Percentiles rank a stretch among this genome's conserved stretches.
Evolutionary conservation across 306 rosid genomes (phyloP).

Genomic region (Hylodesmum podocarpum): DNA sequence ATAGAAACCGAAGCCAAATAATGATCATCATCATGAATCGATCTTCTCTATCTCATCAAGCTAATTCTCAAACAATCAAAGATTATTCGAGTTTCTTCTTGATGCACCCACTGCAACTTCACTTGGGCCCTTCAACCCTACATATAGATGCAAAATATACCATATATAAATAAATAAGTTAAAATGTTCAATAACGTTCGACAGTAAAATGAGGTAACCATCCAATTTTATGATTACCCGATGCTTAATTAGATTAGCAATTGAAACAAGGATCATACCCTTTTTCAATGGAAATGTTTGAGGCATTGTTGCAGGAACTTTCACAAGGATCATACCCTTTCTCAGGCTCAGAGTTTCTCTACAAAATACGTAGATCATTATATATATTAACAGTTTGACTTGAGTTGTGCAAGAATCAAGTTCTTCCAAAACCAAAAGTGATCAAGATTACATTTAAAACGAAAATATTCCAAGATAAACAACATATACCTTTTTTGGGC

Average conservation of each 20-base stretch:
- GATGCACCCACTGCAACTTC: not conserved
- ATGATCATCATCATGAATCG: not conserved
- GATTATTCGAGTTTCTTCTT: not conserved
- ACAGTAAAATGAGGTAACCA: constrained; percentile 9
- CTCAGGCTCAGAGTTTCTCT: too few relatives aligned
- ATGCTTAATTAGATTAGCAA: constrained; percentile 17
- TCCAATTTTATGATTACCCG: constrained; percentile 1
- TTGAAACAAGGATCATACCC: constrained; percentile 49
- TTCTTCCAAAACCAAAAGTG: not conserved
- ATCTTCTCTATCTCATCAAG: not conserved
- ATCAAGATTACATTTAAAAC: not conserved
- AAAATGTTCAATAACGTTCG: not conserved
- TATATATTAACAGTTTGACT: not conserved
- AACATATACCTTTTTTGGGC: constrained; percentile 61
- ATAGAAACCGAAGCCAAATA: not conserved
- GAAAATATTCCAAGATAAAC: not conserved
- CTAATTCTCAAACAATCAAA: not conserved
- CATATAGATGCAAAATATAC: constrained; percentile 8
- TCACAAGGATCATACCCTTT: constrained; percentile 29
- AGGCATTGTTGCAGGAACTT: constrained; percentile 26
- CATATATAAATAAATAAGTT: not conserved
- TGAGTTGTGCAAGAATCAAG: constrained; percentile 9
- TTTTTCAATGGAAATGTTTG: constrained; percentile 20
- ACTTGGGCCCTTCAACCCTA: too few relatives aligned
- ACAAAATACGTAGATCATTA: constrained; percentile 28